Conservation (phyloP, 2,329 filamentous ascomycete genomes). For the Reticulascus tulasneorum region DNA sequence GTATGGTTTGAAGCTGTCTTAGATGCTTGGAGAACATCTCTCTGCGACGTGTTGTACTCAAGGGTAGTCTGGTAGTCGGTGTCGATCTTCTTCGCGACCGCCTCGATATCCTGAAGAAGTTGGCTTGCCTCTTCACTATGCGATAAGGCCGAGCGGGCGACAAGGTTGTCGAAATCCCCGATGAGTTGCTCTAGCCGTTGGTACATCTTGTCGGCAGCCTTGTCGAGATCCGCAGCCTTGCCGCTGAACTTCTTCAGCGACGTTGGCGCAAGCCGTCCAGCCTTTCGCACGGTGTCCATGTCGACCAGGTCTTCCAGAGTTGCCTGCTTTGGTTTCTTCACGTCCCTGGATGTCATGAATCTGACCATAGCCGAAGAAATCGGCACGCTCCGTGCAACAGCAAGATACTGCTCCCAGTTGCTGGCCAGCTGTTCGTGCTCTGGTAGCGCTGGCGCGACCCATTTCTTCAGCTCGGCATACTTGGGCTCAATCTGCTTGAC, state of each 20-base stretch:
- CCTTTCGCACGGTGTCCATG: constrained; percentile 65
- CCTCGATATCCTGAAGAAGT: constrained; percentile 79
- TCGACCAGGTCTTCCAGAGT: constrained; percentile 76
- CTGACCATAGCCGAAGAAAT: constrained; percentile 63
- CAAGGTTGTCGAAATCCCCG: constrained; percentile 58
- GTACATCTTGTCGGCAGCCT: constrained; percentile 56
- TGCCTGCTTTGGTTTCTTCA: constrained; percentile 42
- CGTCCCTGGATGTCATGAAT: constrained; percentile 54
- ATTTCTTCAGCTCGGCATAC: constrained; percentile 65
- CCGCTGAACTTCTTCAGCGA: constrained; percentile 56
- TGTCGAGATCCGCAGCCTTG: constrained; percentile 59
- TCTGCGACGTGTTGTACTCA: constrained; percentile 60
- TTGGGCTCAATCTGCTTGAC: constrained; percentile 69
- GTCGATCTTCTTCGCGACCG: constrained; percentile 79
- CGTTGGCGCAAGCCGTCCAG: constrained; percentile 60
- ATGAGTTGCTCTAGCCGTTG: constrained; percentile 58
- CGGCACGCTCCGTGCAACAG: constrained; percentile 59
- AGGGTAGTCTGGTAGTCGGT: constrained; percentile 79
- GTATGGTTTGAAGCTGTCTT: constrained; percentile 62
- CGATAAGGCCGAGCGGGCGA: constrained; percentile 49
- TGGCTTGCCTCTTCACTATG: constrained; percentile 62
- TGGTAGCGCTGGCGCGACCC: constrained; percentile 62
- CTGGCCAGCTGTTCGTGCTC: constrained; percentile 63
- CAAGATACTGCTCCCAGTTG: constrained; percentile 66
- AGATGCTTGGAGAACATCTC: constrained; percentile 57